These are phyloP conservation scores for Thalassia testudinum DNA, from an alignment of 116 monocot genomes.

Conservation along the genomic window DNA sequence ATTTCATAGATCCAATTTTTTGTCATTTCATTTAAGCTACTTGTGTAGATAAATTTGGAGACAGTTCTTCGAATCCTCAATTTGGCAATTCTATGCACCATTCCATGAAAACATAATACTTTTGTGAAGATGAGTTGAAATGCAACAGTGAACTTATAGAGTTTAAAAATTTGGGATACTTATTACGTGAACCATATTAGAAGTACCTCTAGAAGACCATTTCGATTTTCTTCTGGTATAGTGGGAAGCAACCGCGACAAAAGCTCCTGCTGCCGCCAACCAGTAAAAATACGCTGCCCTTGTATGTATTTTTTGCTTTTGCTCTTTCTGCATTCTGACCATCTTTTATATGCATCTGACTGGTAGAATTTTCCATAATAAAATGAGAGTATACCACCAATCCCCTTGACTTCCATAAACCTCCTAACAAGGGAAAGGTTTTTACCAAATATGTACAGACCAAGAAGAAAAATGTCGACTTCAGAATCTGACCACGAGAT, in stretches of 20 bases:
- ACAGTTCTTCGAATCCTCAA: no score
- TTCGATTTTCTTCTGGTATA: conserved; percentile 25
- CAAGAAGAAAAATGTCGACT: conserved; percentile 51
- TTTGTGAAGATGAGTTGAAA: no score
- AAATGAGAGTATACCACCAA: conserved; percentile 63
- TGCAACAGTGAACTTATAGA: no score
- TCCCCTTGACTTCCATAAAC: conserved; percentile 34
- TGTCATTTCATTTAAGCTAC: no score
- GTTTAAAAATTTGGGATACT: no score
- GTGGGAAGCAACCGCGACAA: conserved; percentile 40
- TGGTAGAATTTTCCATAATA: conserved; percentile 88
- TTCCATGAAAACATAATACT: no score
- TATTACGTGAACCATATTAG: no score
- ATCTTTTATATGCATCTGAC: conserved; percentile 49
- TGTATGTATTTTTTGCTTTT: conserved; percentile 48
- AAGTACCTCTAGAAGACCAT: conserved; percentile 46
- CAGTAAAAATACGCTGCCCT: conserved; percentile 76
- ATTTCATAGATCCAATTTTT: no score
- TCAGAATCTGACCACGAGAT: conserved; percentile 47
- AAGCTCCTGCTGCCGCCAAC: conserved; percentile 76
- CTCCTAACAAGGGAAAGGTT: conserved; percentile 43
- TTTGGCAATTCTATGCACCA: no score
- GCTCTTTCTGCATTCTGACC: conserved; percentile 66
- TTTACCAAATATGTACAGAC: conserved; percentile 92
- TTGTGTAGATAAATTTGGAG: no score